phyloP scores from a whole-genome alignment of 2,329 filamentous ascomycete species.

The Xylariaceae sp. region DNA sequence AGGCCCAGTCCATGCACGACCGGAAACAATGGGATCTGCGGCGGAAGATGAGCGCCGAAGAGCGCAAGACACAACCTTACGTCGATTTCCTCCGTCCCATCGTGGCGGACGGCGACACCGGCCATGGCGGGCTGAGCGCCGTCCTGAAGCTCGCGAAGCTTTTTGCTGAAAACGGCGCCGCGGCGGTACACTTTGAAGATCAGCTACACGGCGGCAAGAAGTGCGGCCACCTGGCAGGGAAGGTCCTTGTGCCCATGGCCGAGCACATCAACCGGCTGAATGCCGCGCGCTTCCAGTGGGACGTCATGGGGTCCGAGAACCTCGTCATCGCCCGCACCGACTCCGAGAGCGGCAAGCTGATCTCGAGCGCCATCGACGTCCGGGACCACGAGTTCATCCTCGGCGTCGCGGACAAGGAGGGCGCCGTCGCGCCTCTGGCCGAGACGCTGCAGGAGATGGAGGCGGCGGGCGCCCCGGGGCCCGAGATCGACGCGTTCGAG shows the following conservation, averaged over 20 bases:
- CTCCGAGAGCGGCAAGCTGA: constrained; percentile 85
- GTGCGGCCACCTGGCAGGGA: constrained; percentile 93
- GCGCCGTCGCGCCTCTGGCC: constrained; percentile 70
- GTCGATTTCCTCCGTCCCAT: constrained; percentile 92
- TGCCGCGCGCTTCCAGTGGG: constrained; percentile 94
- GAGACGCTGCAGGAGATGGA: constrained; percentile 93
- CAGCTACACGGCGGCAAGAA: constrained; percentile 98
- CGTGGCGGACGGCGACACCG: constrained; percentile 93
- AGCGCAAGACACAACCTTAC: constrained; percentile 75
- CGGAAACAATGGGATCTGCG: constrained; percentile 89
- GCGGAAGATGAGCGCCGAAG: constrained; percentile 68
- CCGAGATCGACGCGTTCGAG: constrained; percentile 83
- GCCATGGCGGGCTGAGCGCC: constrained; percentile 86
- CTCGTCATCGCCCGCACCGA: constrained; percentile 93
- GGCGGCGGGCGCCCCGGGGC: constrained; percentile 65
- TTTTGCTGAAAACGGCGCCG: constrained; percentile 94
- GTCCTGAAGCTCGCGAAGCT: constrained; percentile 96
- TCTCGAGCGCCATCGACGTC: constrained; percentile 87
- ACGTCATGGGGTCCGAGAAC: constrained; percentile 95
- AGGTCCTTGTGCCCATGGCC: constrained; percentile 87
- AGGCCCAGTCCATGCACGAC: constrained; percentile 95
- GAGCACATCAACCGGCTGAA: constrained; percentile 96
- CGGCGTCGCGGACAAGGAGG: constrained; percentile 70
- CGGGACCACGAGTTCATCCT: constrained; percentile 97
- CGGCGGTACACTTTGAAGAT: constrained; percentile 95